Evolutionary conservation across 164 flowering plant species (phyloP).

Genomic region (Pachysandra terminalis): DNA sequence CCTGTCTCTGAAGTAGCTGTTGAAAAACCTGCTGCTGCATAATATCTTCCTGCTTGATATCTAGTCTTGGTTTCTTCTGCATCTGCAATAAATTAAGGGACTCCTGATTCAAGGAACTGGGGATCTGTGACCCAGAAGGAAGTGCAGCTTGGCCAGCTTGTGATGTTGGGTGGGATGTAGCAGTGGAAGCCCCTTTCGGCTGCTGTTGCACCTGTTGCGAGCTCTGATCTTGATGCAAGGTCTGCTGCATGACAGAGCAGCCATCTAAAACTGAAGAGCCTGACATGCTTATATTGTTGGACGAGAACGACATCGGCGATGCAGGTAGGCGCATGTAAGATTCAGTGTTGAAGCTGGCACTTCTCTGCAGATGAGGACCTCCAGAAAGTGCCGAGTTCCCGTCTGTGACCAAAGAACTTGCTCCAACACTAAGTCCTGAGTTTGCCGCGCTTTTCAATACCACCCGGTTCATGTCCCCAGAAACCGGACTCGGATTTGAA

Average conservation of each 20-base stretch:
- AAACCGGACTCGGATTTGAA: slow-evolving; percentile 45
- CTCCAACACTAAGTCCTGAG: slow-evolving; percentile 94
- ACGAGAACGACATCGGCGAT: slow-evolving; percentile 90
- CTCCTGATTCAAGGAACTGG: slow-evolving; percentile 57
- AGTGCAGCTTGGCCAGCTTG: slow-evolving; percentile 51
- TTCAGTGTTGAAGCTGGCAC: slow-evolving; percentile 83
- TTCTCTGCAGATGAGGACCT: slow-evolving; percentile 93
- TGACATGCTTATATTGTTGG: slow-evolving; percentile 83
- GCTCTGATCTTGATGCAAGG: slow-evolving; percentile 62
- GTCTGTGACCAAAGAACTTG: slow-evolving; percentile 93
- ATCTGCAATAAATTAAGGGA: slow-evolving; percentile 49
- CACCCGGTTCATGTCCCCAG: slow-evolving; percentile 70
- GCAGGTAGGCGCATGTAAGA: slow-evolving; percentile 80
- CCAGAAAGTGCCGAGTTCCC: slow-evolving; percentile 93
- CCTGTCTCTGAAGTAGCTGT: slow-evolving; percentile 77
- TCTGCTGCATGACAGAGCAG: slow-evolving; percentile 62
- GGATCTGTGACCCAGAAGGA: slow-evolving; percentile 35
- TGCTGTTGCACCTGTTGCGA: slow-evolving; percentile 59
- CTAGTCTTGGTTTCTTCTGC: slow-evolving; percentile 83
- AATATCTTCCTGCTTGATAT: slow-evolving; percentile 77
- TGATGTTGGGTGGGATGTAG: slow-evolving; percentile 60
- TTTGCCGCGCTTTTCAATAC: slow-evolving; percentile 63
- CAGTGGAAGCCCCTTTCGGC: slow-evolving; percentile 65
- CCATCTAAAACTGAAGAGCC: slow-evolving; percentile 82
- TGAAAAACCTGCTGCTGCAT: slow-evolving; percentile 78